Base-by-base conservation (phyloP, 257 asterid genomes). In the Lycium ferocissimum region DNA sequence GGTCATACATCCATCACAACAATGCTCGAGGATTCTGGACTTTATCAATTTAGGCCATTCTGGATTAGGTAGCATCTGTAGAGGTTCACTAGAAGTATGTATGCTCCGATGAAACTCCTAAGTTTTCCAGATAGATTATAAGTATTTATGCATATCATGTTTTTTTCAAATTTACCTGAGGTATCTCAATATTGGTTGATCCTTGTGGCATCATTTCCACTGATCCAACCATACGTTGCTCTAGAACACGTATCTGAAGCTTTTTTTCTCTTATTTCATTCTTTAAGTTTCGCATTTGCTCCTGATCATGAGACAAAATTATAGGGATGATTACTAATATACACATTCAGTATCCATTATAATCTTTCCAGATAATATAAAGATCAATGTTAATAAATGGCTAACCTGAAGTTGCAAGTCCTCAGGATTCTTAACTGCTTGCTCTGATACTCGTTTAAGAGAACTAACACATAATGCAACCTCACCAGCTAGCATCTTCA, bases 401-500 rank as follows among this genome's bases (percentile, higher is more conserved):
- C 92, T 43, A 80, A 94, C 98, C 96, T 87, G 93, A 89, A 91
- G 86, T 82, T 90, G 88, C 59, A 87, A 51, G 87, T 93, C 93
- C 43, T 89, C 93, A 85, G 96, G 94, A 84, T 81, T 88, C 89
- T 87, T 90, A 47, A 89, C 82, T 22, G 91, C 91, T 88, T 94
- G 93, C 87, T 90, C 95, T 22, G 94, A 87, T 80, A 94, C 84
- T 84, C 98, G 90, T 90, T 93, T 94, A 79, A 93, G 87, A 80
- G 96, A 94, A 90, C 97, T 94, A 82, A 91, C 89, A 84, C 91
- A 89, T 70, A 94, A 85, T 79, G 98, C 98, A 85, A 93, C 92
- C 92, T 94, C 98, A 14, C 98, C 97, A 87, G 96, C 96, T 89
- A 94, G 84, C 98, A 94, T 89, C 89, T 93, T 92, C 76, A 92